Base-by-base conservation (phyloP, 352 stramenopile genomes). In the Pythium grandisporangium region DNA sequence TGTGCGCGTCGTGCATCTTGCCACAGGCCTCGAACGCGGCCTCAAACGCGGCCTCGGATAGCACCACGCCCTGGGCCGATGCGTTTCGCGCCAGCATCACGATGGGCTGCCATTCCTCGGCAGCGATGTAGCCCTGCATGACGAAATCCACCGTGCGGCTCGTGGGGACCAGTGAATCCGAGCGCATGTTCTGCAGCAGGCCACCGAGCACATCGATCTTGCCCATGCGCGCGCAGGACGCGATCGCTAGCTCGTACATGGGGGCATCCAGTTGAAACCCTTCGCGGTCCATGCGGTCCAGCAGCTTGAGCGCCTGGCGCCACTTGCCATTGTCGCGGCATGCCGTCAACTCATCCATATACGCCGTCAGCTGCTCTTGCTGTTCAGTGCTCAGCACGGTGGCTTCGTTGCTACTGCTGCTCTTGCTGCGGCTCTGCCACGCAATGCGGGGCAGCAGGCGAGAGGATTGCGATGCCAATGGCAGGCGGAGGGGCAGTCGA, bases 211-310 rank as follows among this genome's bases (percentile, higher is more conserved):
- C 74, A 22, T 89, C 73, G 37, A 88, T 70, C 44, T 84, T 85
- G 44, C 77, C 76, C 66, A 84, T 82, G 44, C 79, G 79, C 30
- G 76, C 79, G 42, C 77, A 88, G 17, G 79, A 56, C 13, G 63
- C 76, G 47, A 92, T 82, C n/a, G 76, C 68, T 39, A 71, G 61
- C 46, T 92, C 79, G 51, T 92, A 92, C 76, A 88, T 84, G 20
- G 52, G 53, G 8, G 76, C 36, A 30, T 90, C 71, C 34, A 89
- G 57, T 12, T 54, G 30, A 23, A 70, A 64, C 10, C 62, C 58
- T 21, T 70, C 52, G 47, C 76, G 72, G 59, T 89, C 76, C 22
- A 83, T 65, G 22, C 53, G 58, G 44, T 89, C 76, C 36, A 89
- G 51, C 40, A 89, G 51, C 48, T 84, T 80, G 43, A 89, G 69